A percentile compares a stretch with the other conserved stretches of the same genome.
phyloP scores from a whole-genome alignment of 2,329 filamentous ascomycete genomes.

The Sporothrix luriei region DNA sequence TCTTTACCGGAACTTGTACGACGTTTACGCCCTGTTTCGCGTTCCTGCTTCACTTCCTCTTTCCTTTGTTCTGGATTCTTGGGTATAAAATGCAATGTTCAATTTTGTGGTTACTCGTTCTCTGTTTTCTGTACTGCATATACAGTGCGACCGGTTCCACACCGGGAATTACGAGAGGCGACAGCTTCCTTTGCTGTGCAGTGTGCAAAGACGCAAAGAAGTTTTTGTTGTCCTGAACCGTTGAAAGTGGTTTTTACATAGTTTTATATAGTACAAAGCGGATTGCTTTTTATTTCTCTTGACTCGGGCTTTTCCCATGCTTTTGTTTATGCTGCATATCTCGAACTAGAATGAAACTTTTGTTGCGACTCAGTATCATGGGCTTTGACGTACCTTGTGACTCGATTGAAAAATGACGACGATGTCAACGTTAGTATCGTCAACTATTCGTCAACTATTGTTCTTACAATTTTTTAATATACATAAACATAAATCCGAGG shows the following conservation, averaged over 20 bases:
- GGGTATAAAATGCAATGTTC: constrained; percentile 25
- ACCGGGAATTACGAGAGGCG: background rate
- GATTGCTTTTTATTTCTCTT: constrained; percentile 13
- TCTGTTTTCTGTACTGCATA: background rate
- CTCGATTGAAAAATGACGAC: too few relatives aligned
- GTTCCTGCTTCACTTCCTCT: background rate
- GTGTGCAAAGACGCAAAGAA: constrained; percentile 28
- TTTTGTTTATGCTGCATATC: background rate
- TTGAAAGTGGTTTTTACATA: constrained; percentile 1
- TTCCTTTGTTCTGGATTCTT: constrained; percentile 21
- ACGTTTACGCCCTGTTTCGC: constrained; percentile 23
- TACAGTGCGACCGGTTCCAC: constrained; percentile 18
- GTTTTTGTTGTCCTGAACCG: constrained; percentile 15
- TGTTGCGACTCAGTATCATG: background rate
- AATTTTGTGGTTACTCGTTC: background rate
- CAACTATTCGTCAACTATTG: too few relatives aligned
- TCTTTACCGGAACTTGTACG: background rate
- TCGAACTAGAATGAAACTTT: background rate
- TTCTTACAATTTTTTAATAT: too few relatives aligned
- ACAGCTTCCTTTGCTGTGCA: constrained; percentile 26
- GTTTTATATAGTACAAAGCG: constrained; percentile 23
- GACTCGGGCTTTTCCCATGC: background rate
- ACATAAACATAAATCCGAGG: too few relatives aligned
- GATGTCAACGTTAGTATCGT: too few relatives aligned
- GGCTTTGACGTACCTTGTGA: too few relatives aligned